Evolutionary conservation across 352 stramenopile genomes (phyloP), one percentile per base, ranked within the genome.

Genomic region (Pythium biforme): DNA sequence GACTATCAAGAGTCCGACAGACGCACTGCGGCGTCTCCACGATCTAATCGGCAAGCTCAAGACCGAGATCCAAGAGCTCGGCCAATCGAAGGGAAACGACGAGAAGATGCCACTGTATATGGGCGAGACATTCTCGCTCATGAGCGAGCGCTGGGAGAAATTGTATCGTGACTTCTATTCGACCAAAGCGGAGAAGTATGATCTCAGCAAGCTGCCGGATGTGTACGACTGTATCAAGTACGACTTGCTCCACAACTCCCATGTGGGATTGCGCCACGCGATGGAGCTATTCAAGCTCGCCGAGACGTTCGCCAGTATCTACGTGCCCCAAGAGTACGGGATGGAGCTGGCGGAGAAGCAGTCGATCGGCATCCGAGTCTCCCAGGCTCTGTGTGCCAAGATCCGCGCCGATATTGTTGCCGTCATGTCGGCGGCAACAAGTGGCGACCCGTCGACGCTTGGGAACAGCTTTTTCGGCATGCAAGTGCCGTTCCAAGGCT

Each of bases 221-320:
- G 88, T 99, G 8, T 97, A 98, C 71, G 97, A 99, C 73, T 99
- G 97, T 66, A 96, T 98, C 59, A 96, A 98, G 67, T 99, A 98
- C 74, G 97, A 99, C 73, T 81, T 99, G 55, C 78, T 99, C 4
- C 98, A 99, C 78, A 99, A 99, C 74, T 62, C 86, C 17, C 84
- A 97, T 58, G 74, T 99, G 17, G 74, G 83, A 11, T 71, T 98
- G 54, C 93, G 89, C 7, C 77, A 87, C 26, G 96, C 89, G 4
- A 74, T 91, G 22, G 95, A 98, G 67, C 79, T 99, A 2, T 98
- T 98, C 66, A 79, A 90, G 20, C 75, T 99, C 17, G 95, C 96
- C 15, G 97, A 98, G 72, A 78, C 80, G 17, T 98, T 99, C 74
- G 95, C 96, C 33, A 92, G 98, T 62, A 97, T 95, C 64, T 97